A percentile compares a stretch with the other conserved stretches of the same genome.
Conservation (phyloP, 2,329 filamentous ascomycete genomes). For the Hypoxylon sp. region DNA sequence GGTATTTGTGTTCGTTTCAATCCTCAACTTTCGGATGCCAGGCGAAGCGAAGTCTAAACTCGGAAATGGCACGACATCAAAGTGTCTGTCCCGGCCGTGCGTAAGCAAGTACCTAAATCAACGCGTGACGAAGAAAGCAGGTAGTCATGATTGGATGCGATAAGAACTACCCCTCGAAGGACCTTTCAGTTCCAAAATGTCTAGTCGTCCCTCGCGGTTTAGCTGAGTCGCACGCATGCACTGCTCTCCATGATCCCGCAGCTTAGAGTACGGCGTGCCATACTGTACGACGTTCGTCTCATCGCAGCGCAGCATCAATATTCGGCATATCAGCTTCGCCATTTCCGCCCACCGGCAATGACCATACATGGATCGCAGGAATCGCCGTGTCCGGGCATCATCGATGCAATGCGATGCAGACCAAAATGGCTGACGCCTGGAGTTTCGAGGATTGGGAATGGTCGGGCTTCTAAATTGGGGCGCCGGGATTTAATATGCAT, state of each 20-base stretch:
- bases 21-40: no score
- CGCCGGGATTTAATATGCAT: conserved; percentile 18
- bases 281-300: conserved; percentile 2
- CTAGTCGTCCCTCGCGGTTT: not conserved
- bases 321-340: not conserved
- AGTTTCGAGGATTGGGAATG: conserved; percentile 4
- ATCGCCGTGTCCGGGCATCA: not conserved
- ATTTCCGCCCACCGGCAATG: not conserved
- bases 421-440: conserved; percentile 19
- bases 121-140: not conserved
- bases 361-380: not conserved
- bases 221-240: conserved; percentile 10
- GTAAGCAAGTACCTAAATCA: no score
- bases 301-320: conserved; percentile 1
- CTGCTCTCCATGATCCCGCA: conserved; percentile 14
- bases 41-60: not conserved
- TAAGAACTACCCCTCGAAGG: no score
- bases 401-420: conserved; percentile 2
- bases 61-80: not conserved
- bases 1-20: not conserved
- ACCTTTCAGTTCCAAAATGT: no score
- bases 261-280: conserved; percentile 2
- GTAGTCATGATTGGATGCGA: not conserved
- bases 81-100: not conserved
- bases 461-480: conserved; percentile 24